A percentile compares a stretch with the other conserved stretches of the same genome.
Evolutionary conservation across 225 moss, liverwort and hornwort species (phyloP).

Genomic region (Climacium dendroides): DNA sequence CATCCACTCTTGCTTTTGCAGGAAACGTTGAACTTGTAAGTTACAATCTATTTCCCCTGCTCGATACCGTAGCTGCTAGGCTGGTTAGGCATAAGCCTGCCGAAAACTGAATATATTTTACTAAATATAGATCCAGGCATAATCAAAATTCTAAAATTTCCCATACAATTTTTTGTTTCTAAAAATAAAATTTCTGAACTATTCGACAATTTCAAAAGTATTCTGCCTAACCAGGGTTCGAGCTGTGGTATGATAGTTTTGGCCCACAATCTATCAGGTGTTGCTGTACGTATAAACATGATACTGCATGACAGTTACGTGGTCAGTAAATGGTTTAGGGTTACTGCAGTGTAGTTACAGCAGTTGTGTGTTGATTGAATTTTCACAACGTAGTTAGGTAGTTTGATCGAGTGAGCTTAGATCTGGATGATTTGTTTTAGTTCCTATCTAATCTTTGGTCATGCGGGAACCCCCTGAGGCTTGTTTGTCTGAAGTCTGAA

Average conservation of each 20-base stretch:
- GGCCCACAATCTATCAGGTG: background rate
- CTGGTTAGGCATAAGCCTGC: background rate
- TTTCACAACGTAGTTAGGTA: no score
- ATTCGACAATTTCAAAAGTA: background rate
- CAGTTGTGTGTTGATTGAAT: no score
- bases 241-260: background rate
- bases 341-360: no score
- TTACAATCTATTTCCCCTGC: background rate
- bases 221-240: background rate
- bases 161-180: no score
- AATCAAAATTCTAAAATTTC: background rate
- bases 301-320: no score
- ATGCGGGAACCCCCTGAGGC: background rate
- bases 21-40: background rate
- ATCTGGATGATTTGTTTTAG: background rate
- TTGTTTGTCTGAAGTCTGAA: background rate
- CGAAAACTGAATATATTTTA: no score
- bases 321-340: background rate
- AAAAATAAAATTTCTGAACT: no score
- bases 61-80: background rate
- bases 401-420: background rate
- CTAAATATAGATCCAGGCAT: background rate
- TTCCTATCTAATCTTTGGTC: background rate
- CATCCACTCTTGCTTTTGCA: background rate
- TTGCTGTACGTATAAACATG: background rate